Percentiles rank a stretch among this genome's conserved stretches.
phyloP scores from a whole-genome alignment of 805 yeast genomes.

The Saturnispora ahearnii region DNA sequence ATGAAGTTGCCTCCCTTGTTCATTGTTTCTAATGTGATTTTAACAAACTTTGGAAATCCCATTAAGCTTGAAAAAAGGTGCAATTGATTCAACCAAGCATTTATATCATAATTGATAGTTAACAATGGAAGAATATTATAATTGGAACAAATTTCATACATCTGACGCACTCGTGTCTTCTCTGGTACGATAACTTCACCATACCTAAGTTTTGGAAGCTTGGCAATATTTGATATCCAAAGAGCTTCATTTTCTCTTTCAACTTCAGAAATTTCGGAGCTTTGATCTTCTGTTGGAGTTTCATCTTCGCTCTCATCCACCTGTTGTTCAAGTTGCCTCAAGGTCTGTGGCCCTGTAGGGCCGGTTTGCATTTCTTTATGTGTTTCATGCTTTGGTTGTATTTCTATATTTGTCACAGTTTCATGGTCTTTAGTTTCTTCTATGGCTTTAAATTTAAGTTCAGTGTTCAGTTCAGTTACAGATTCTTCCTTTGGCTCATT shows the following conservation, averaged over 20 bases:
- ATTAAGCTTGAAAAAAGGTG: background rate
- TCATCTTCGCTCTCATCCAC: background rate
- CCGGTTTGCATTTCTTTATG: background rate
- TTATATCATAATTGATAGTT: background rate
- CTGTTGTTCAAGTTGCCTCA: background rate
- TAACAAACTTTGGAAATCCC: background rate
- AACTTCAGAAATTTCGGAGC: background rate
- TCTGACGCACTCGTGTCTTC: background rate
- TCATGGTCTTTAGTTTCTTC: background rate
- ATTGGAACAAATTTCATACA: background rate
- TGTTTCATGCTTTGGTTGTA: background rate
- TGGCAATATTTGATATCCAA: background rate
- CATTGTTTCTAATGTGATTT: background rate
- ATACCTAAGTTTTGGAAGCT: background rate
- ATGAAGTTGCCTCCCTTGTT: background rate
- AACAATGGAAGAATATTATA: background rate
- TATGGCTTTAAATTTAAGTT: background rate
- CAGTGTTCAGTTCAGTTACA: background rate
- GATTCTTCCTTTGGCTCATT: background rate
- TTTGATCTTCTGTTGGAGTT: background rate
- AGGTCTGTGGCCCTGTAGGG: background rate
- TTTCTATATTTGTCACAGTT: background rate
- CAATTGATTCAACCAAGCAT: constrained; percentile 1
- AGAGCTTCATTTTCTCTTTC: background rate
- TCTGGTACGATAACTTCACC: background rate